Percentiles rank a stretch among this genome's conserved stretches.
Conservation (phyloP, 306 rosid genomes). For the Glycine latifolia region DNA sequence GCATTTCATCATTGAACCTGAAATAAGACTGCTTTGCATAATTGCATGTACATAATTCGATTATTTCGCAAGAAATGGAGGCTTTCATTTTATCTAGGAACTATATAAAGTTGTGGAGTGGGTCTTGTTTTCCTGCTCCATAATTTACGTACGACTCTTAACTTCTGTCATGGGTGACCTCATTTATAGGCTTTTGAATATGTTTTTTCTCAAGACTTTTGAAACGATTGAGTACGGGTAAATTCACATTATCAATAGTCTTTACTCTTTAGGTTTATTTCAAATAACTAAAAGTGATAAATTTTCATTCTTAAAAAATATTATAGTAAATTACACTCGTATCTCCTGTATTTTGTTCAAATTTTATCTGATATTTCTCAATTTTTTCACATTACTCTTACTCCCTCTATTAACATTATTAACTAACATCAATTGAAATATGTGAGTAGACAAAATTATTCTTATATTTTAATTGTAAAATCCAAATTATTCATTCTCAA, state of each 20-base stretch:
- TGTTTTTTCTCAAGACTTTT: conserved; percentile 8
- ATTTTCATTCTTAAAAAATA: too few relatives aligned
- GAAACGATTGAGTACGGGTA: not conserved
- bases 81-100: conserved; percentile 37
- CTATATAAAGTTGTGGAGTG: conserved; percentile 23
- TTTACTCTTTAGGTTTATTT: too few relatives aligned
- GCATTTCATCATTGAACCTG: conserved; percentile 42
- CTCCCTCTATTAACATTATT: too few relatives aligned
- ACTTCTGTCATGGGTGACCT: conserved; percentile 40
- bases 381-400: too few relatives aligned
- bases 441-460: too few relatives aligned
- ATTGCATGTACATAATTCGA: not conserved
- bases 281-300: too few relatives aligned
- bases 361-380: too few relatives aligned
- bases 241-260: not conserved
- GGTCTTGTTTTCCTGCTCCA: conserved; percentile 34
- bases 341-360: too few relatives aligned
- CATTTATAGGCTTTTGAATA: not conserved
- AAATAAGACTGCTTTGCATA: not conserved
- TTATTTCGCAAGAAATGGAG: conserved; percentile 57
- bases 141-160: conserved; percentile 1
- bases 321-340: too few relatives aligned
- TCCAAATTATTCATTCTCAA: too few relatives aligned
- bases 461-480: too few relatives aligned
- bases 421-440: too few relatives aligned